Conservation (phyloP, 352 stramenopile genomes). For the Phytophthora europaea region DNA sequence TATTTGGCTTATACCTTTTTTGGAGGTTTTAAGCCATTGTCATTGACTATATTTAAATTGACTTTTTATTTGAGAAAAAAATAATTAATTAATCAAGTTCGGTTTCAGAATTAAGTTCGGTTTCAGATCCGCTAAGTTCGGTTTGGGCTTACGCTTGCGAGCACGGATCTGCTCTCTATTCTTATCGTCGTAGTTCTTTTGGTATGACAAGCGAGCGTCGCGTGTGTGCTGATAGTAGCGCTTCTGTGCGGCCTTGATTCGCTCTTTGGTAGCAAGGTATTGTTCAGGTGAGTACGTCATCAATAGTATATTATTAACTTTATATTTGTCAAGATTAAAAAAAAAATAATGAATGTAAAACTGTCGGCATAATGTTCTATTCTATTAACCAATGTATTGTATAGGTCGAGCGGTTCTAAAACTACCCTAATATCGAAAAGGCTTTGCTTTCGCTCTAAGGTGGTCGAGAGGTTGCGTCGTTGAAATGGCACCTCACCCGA, state of each 20-base stretch:
- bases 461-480: too few species aligned
- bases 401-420: too few species aligned
- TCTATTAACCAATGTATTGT: too few species aligned
- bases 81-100: background rate
- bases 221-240: constrained; percentile 13
- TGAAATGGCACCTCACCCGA: too few species aligned
- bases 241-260: constrained; percentile 1
- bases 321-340: constrained; percentile 2
- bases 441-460: too few species aligned
- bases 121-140: constrained; percentile 14
- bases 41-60: background rate
- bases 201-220: constrained; percentile 3
- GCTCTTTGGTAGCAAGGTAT: constrained; percentile 5
- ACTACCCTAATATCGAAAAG: too few species aligned
- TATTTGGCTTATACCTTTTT: too few species aligned
- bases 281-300: constrained; percentile 6
- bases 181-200: constrained; percentile 21
- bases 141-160: constrained; percentile 13
- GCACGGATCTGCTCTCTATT: constrained; percentile 13
- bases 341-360: too few species aligned
- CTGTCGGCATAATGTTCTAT: too few species aligned
- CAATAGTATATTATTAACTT: constrained; percentile 10
- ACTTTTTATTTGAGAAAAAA: background rate
- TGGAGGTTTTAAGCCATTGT: too few species aligned
- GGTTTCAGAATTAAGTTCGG: too few species aligned